These are phyloP conservation scores for Periconia sp. DNA, from an alignment of 2,329 filamentous ascomycete species.

Conservation along the genomic window DNA sequence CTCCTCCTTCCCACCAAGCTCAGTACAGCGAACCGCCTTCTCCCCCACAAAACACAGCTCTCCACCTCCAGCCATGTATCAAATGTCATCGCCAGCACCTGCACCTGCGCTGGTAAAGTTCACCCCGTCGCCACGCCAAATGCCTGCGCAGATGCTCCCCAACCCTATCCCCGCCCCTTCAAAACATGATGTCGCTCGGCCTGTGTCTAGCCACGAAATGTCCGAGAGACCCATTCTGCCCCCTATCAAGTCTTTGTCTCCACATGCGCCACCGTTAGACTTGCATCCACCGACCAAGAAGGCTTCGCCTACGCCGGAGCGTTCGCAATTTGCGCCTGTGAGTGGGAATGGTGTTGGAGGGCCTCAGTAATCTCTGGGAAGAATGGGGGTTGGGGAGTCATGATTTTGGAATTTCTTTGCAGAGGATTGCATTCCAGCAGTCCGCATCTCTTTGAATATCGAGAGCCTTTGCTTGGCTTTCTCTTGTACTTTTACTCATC, in stretches of 20 bases:
- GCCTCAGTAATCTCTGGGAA: conserved; percentile 4
- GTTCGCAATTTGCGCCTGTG: conserved; percentile 9
- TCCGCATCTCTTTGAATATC: too few species aligned
- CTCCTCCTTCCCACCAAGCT: conserved; percentile 53
- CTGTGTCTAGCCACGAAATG: conserved; percentile 39
- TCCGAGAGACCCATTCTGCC: conserved; percentile 59
- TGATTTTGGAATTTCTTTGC: too few species aligned
- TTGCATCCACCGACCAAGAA: conserved; percentile 67
- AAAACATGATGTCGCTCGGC: conserved; percentile 51
- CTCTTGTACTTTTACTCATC: too few species aligned
- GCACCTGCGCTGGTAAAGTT: conserved; percentile 28
- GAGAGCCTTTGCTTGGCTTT: too few species aligned
- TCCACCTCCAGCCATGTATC: conserved; percentile 40
- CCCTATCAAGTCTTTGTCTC: conserved; percentile 63
- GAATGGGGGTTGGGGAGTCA: too few species aligned
- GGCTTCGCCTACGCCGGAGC: conserved; percentile 30
- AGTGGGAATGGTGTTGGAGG: conserved; percentile 3
- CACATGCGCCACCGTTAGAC: conserved; percentile 63
- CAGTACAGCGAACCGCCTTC: conserved; percentile 39
- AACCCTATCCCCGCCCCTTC: conserved; percentile 51
- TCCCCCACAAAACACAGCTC: conserved; percentile 49
- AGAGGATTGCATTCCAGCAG: too few species aligned
- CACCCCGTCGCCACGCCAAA: conserved; percentile 36
- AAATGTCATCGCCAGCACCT: conserved; percentile 38
- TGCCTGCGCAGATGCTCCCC: conserved; percentile 41